Base-by-base conservation (phyloP, 768 basidiomycete species). In the Phanerochaete carnosa region DNA sequence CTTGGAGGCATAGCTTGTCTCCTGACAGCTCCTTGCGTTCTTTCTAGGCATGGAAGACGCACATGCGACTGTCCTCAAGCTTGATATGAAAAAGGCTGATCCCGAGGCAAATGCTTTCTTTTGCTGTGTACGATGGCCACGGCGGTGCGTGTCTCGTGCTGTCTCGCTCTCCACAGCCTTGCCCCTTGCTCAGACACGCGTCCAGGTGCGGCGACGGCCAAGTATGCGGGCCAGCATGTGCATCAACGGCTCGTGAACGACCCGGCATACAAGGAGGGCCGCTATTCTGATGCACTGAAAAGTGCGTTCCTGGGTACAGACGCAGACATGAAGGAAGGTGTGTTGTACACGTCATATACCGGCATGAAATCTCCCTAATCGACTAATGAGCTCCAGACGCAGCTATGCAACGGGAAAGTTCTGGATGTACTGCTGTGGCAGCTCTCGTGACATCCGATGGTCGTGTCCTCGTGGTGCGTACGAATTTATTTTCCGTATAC, bases 71-170 rank as follows among this genome's bases (percentile, higher is more conserved):
- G 75, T 91, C 28, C 78, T 95, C 49, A 80, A 86, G 63, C 77
- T 97, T 59, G 87, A 90, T 60, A 81, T 80, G 45, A 76, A 64
- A 67, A 61, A 73, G 61, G 68, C 70, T 30, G 70, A 75, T 1
- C 2, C 55, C 19, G 73, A 78, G 39, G 76, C 77, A 5, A 90
- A 88, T 71, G 82, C 92, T 0, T 95, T 98, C 77, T 97, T n/a
- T 98, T 68, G 96, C 91, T 29, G 95, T 99, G 1, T 98, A 97
- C 70, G 97, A 99, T 76, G 97, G 97, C 30, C 97, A 99, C 72
- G 97, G 97, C 62, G 97, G 96, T 94, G 69, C 65, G 84, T 57
- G 50, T 29, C 45, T 50, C 22, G 4, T n/a, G n/a, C 26, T 52
- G 54, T 32, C 30, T n/a, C 43, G 35, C 22, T 55, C 9, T 12